These are phyloP conservation scores for Pistacia vera DNA, from an alignment of 345 rosid genomes.

Conservation along the genomic window DNA sequence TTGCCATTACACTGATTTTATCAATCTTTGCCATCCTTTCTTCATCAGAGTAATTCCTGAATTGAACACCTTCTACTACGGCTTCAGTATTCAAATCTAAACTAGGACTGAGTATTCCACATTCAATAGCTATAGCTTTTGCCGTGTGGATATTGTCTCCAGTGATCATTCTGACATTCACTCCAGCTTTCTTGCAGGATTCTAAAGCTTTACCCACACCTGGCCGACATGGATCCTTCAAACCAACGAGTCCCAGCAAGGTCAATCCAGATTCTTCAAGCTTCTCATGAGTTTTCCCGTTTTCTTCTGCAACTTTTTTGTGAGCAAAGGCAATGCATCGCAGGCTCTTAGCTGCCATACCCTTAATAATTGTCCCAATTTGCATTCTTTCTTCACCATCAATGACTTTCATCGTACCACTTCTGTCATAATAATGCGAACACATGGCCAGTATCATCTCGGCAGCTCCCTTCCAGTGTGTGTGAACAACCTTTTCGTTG, in stretches of 20 bases:
- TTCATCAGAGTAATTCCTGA: slow-evolving; percentile 28
- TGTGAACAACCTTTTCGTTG: slow-evolving; percentile 25
- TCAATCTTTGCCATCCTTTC: slow-evolving; percentile 34
- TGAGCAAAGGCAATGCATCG: slow-evolving; percentile 56
- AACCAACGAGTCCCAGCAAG: slow-evolving; percentile 38
- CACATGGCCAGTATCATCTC: slow-evolving; percentile 55
- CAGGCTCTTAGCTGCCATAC: slow-evolving; percentile 53
- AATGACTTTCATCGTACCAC: slow-evolving; percentile 22
- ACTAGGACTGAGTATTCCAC: slow-evolving; percentile 33
- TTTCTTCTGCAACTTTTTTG: slow-evolving; percentile 17
- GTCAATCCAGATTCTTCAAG: slow-evolving; percentile 33
- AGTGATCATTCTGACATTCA: slow-evolving; percentile 40
- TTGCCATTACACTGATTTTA: slow-evolving; percentile 42
- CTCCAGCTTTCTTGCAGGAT: slow-evolving; percentile 38
- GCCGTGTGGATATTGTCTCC: slow-evolving; percentile 44
- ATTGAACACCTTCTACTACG: slow-evolving; percentile 38
- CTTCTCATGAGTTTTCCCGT: slow-evolving; percentile 1
- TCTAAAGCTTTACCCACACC: slow-evolving; percentile 43
- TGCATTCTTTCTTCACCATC: slow-evolving; percentile 26
- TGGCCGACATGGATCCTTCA: slow-evolving; percentile 50
- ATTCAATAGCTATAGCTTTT: slow-evolving; percentile 42
- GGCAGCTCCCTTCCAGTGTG: slow-evolving; percentile 64
- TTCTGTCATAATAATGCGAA: slow-evolving; percentile 27
- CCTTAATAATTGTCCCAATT: slow-evolving; percentile 28
- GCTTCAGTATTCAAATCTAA: slow-evolving; percentile 14